Base-by-base conservation (phyloP, 179 eudicot species). In the Amaranthus tricolor region DNA sequence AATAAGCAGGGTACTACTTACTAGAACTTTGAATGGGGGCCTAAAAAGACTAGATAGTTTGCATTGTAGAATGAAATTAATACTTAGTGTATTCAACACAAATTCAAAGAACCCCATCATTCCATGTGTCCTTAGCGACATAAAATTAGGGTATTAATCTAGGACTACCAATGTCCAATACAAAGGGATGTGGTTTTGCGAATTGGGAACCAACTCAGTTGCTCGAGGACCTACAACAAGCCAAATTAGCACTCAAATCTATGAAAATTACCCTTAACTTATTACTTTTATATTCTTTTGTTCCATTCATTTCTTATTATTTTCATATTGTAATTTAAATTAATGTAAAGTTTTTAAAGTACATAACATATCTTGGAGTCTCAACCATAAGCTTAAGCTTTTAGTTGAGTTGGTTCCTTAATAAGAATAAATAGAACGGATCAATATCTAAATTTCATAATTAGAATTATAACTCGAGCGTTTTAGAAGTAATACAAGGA, bases 151-250 rank as follows among this genome's bases (percentile, higher is more conserved):
- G 76, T 66, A 77, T 40, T 49, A 71, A 51, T 62, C 74, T 59
- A 76, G 79, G 79, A 68, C 61, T 68, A 40, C 61, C 90, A 86
- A 58, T 85, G 88, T 89, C 86, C 91, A 82, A 92, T 86, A 82
- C 82, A 81, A 77, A 48, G 6, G 24, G 62, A 69, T 67, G 51
- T 53, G 74, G 76, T 73, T 61, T 69, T 76, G 81, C 63, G 79
- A 82, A 83, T 62, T 59, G 65, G 77, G 79, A 78, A 68, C 62
- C 78, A 81, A 84, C 78, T 85, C 87, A 84, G 89, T 88, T 86
- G 96, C 97, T 92, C 92, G 91, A 89, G 92, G 91, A 86, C 82
- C 83, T 80, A 85, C 87, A 84, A 69, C 49, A 61, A 72, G 89
- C 84, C 85, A 84, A 88, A 84, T 10, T 54, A 80, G 81, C 91